A percentile compares a stretch with the other conserved stretches of the same genome.
These are phyloP conservation scores for Coprinopsis cinerea DNA, from an alignment of 768 basidiomycete genomes.

Conservation along the genomic window DNA sequence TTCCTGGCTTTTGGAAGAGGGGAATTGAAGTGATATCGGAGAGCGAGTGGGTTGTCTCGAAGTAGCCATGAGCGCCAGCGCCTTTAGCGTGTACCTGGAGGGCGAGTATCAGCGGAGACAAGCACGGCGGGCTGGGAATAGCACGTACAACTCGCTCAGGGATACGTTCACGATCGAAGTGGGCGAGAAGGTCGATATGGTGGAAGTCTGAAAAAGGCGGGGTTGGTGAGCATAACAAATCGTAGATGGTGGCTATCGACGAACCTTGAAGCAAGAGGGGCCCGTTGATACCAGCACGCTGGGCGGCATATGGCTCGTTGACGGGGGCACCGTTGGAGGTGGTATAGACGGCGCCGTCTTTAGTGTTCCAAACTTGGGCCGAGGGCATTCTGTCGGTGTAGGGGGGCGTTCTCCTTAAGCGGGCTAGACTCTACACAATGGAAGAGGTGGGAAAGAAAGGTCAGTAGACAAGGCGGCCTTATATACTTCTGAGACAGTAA, in stretches of 20 bases:
- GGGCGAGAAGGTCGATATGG: conserved; percentile 83
- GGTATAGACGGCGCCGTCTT: conserved; percentile 68
- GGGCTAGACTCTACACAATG: no score
- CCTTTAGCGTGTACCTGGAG: conserved; percentile 86
- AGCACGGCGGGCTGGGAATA: neutral
- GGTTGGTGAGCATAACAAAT: conserved; percentile 10
- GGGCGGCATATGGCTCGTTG: conserved; percentile 68
- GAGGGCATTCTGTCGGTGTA: conserved; percentile 50
- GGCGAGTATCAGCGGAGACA: conserved; percentile 18
- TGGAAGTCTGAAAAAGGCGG: conserved; percentile 74
- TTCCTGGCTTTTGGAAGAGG: conserved; percentile 60
- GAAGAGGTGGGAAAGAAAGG: conserved; percentile 6
- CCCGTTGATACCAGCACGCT: conserved; percentile 67
- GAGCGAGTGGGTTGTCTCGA: conserved; percentile 83
- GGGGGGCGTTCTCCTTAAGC: no score
- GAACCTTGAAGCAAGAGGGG: conserved; percentile 86
- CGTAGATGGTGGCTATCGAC: conserved; percentile 14
- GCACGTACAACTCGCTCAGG: conserved; percentile 82
- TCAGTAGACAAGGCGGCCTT: no score
- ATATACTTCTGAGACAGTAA: no score
- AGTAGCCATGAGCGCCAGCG: conserved; percentile 89
- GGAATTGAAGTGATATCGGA: conserved; percentile 72
- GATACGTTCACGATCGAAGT: conserved; percentile 93
- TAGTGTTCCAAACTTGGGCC: conserved; percentile 44
- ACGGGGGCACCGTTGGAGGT: conserved; percentile 81